Base-by-base conservation (phyloP, 139 green algal genomes). In the Chlamydomonas sphaeroides region DNA sequence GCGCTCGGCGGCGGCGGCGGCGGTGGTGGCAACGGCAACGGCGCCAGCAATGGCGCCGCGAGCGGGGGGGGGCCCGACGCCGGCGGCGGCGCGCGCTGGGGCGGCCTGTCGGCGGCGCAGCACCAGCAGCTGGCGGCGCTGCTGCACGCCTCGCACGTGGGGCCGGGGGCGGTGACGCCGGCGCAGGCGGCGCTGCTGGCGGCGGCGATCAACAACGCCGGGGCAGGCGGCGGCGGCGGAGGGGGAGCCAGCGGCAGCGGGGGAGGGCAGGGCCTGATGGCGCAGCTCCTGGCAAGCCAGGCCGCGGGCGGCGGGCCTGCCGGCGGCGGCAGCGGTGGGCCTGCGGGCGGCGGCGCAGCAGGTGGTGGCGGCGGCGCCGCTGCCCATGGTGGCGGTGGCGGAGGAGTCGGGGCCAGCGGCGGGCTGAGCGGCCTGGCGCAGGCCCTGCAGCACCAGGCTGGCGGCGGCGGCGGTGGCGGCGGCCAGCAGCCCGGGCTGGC, bases 71-170 rank as follows among this genome's bases (percentile, higher is more conserved):
- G 68, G 14, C 48, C 69, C 7, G n/a, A 25, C 49, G 33, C 32
- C 18, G 48, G 11, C 45, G 45, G 11, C 45, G 45, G 11, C 45
- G 45, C 45, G 45, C 45, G 10, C 45, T 80, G 72, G 72, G 72
- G 72, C 56, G 72, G 72, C 11, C 35, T 80, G 30, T 56, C 32
- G 33, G 72, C 56, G 25, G 33, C 39, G 56, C 72, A 80, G 72
- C 72, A 80, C 56, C 72, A 80, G 53, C 56, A 68, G 57, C 72
- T 80, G 38, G 72, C 72, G 25, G 72, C 72, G 15, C 32, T 57
- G 56, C 51, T 68, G 26, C 56, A 69, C 36, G 56, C 11, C 11
- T 53, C n/a, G 15, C 56, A 42, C 2, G 68, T 68, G 72, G 72
- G 14, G 56, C 38, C 5, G 51, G 51, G 30, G 56, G 72, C 72